Conservation (phyloP, 257 asterid species). For the Scutellaria baicalensis region DNA sequence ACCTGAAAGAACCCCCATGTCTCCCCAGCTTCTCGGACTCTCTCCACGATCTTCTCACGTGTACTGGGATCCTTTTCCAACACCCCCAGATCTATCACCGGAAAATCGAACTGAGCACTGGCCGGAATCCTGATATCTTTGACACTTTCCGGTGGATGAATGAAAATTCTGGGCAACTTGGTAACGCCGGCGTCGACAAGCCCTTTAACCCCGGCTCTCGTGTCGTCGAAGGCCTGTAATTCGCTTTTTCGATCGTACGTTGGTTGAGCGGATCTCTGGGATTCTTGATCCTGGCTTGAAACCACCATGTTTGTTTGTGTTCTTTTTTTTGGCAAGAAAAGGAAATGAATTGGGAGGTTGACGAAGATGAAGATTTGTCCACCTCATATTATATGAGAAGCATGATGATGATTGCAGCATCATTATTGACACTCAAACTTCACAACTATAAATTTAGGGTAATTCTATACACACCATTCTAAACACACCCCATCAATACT, state of each 20-base stretch:
- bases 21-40: constrained; percentile 19
- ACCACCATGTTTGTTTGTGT: background rate
- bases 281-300: background rate
- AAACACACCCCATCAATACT: too few relatives aligned
- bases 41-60: constrained; percentile 2
- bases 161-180: constrained; percentile 28
- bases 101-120: constrained; percentile 5
- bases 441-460: too few relatives aligned
- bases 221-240: constrained; percentile 28
- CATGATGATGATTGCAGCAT: too few relatives aligned
- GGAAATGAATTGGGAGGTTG: too few relatives aligned
- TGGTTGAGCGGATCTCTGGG: background rate
- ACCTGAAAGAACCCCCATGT: constrained; percentile 26
- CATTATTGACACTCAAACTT: too few relatives aligned
- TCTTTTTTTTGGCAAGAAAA: background rate
- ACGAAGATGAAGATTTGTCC: too few relatives aligned
- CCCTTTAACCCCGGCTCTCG: constrained; percentile 34
- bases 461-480: too few relatives aligned
- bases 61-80: background rate
- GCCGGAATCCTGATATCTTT: background rate
- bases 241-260: constrained; percentile 19
- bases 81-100: constrained; percentile 25
- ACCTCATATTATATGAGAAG: too few relatives aligned
- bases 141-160: constrained; percentile 7
- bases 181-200: constrained; percentile 25